phyloP scores from a whole-genome alignment of 352 stramenopile species.

The Saprolegnia diclina region DNA sequence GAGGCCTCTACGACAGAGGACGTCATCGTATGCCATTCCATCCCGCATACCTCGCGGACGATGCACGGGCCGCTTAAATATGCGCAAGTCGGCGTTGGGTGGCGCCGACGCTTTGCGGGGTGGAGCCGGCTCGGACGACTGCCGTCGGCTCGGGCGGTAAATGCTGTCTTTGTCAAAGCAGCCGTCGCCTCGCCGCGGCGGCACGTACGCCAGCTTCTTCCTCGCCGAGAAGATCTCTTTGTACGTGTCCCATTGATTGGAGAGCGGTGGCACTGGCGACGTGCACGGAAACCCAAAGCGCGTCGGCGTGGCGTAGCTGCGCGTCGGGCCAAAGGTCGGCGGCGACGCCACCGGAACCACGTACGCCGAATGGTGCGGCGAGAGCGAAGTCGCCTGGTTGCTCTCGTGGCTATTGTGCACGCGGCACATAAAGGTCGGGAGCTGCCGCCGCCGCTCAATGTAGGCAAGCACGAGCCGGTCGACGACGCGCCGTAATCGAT shows the following conservation, averaged over 20 bases:
- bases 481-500: slow-evolving; percentile 9
- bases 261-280: background rate
- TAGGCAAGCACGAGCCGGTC: slow-evolving; percentile 12
- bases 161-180: slow-evolving; percentile 80
- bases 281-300: background rate
- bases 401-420: background rate
- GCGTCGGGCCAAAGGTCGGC: background rate
- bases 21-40: no score
- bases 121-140: background rate
- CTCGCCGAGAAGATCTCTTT: slow-evolving; percentile 30
- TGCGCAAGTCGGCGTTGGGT: slow-evolving; percentile 42
- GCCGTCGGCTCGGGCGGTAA: slow-evolving; percentile 46
- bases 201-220: slow-evolving; percentile 6
- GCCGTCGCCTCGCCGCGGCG: slow-evolving; percentile 24
- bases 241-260: slow-evolving; percentile 26
- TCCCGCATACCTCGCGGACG: slow-evolving; percentile 47
- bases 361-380: background rate
- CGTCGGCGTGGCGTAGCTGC: background rate
- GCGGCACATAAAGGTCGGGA: slow-evolving; percentile 14
- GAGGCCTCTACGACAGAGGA: background rate
- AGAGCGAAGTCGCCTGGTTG: background rate
- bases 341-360: background rate
- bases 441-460: background rate
- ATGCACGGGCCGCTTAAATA: slow-evolving; percentile 66
- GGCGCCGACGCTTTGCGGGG: background rate